These are phyloP conservation scores for Platanus orientalis DNA, from an alignment of 164 flowering plant genomes.

Conservation along the genomic window DNA sequence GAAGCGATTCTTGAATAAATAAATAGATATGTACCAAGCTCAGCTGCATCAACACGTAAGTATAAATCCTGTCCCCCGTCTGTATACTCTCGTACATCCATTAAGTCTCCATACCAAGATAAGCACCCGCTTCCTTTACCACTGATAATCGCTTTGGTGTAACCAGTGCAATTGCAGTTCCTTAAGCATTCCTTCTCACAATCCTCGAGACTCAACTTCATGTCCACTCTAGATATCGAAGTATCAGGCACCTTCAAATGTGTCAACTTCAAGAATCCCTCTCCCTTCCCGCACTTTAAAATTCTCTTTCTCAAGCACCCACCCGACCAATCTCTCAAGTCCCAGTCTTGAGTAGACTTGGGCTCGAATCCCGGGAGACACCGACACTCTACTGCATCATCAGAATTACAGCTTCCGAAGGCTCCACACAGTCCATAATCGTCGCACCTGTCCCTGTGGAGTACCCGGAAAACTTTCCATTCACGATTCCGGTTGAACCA, in stretches of 20 bases:
- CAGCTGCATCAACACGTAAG: too few relatives aligned
- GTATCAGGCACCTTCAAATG: too few relatives aligned
- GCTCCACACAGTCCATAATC: slow-evolving; percentile 28
- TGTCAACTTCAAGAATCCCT: slow-evolving; percentile 24
- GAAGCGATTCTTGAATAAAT: too few relatives aligned
- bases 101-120: too few relatives aligned
- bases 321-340: too few relatives aligned
- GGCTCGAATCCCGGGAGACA: slow-evolving; percentile 42
- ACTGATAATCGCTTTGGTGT: slow-evolving; percentile 13
- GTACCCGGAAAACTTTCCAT: slow-evolving; percentile 25
- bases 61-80: slow-evolving; percentile 24
- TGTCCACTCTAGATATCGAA: too few relatives aligned
- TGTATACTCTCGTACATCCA: slow-evolving; percentile 15
- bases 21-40: too few relatives aligned
- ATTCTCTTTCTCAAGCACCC: too few relatives aligned
- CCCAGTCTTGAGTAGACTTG: slow-evolving; percentile 30
- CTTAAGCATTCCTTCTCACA: too few relatives aligned
- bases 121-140: slow-evolving; percentile 26
- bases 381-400: slow-evolving; percentile 9
- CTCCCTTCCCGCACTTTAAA: slow-evolving; percentile 21
- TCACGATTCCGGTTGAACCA: slow-evolving; percentile 8
- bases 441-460: slow-evolving; percentile 29
- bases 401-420: slow-evolving; percentile 14
- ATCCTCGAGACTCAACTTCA: slow-evolving; percentile 9
- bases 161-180: too few relatives aligned